Base-by-base conservation (phyloP, 2,329 filamentous ascomycete genomes). In the Ceratocystis alfenasii region DNA sequence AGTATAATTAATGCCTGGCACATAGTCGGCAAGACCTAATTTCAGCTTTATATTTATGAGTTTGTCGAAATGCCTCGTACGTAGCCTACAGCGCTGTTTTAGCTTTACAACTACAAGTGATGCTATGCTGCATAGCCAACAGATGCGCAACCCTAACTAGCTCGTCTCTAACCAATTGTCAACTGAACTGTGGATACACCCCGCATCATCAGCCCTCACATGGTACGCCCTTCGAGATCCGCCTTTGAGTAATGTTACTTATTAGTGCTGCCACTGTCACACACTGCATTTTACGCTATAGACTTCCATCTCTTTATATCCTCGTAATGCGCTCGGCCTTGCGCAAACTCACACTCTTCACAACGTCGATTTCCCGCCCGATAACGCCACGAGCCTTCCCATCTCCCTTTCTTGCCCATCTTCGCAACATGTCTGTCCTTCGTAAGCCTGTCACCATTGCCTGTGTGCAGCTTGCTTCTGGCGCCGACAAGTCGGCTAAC, bases 401-500 rank as follows among this genome's bases (percentile, higher is more conserved):
- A 7, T 22, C 57, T 17, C 25, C 25, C 2, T 44, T 62, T 69
- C 64, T 66, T 10, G 22, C 67, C 64, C 65, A 73, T 64, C 46
- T 72, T 63, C 76, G 74, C 73, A 75, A 70, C 2, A 75, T 76
- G 75, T 72, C 74, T 10, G 68, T 73, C 62, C 83, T 96, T 68
- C 87, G 87, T 76, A 82, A 88, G 75, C 85, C 87, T 48, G 79
- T 95, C 72, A 92, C 89, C 77, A 81, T 95, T 59, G 88, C 89
- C 44, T 83, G 91, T 71, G 81, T 95, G 69, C 91, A 96, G 76
- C 83, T 95, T 44, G 86, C 89, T 66, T 86, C 87, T 68, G 88
- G 89, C 68, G 77, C 87, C 69, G 90, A 96, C 79, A 99, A 99
- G 79, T 74, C 85, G 10, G 82, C 82, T 70, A 99, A 99, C 77